Evolutionary conservation across 768 basidiomycete genomes (phyloP), one percentile per base, ranked within the genome.

Genomic region (Amanita phalloides): DNA sequence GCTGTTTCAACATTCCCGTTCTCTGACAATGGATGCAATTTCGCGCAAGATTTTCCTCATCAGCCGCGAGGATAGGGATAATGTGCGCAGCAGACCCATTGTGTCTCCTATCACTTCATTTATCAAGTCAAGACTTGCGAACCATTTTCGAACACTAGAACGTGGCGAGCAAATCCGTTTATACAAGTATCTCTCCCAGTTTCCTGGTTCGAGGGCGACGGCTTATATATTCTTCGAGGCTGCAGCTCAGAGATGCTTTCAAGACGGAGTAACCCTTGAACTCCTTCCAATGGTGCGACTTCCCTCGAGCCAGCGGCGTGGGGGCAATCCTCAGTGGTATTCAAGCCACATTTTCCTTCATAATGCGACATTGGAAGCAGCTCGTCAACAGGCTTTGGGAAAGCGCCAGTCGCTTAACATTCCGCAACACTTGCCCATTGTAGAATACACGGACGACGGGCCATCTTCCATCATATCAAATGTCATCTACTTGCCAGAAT

Each of bases 151-250:
- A 33, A 9, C 50, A n/a, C n/a, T n/a, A n/a, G n/a, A n/a, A n/a
- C n/a, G n/a, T n/a, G n/a, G n/a, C n/a, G n/a, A n/a, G n/a, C 52
- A 49, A 45, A 49, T 58, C 3, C 55, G 59, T 26, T 13, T 58
- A 36, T 60, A 55, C 57, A 58, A 58, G 7, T 25, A 43, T 28
- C 6, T 28, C 6, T 28, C 26, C 26, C 3, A 28, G 6, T 2
- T 28, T 28, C 26, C 4, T 28, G 54, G 36, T 3, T 54, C 45
- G 45, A 56, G 55, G 57, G 53, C 38, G 26, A 20, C 38, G 23
- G 56, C 58, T 39, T 55, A 53, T 53, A 41, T 57, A 14, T 54
- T 54, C 28, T 57, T 56, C 43, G 58, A 60, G 53, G 57, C 55
- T 21, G 33, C 43, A 46, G 53, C n/a, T 36, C 58, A 60, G 39